phyloP scores from a whole-genome alignment of 1,284 basidiomycete genomes.

The Phylloporus sp. region DNA sequence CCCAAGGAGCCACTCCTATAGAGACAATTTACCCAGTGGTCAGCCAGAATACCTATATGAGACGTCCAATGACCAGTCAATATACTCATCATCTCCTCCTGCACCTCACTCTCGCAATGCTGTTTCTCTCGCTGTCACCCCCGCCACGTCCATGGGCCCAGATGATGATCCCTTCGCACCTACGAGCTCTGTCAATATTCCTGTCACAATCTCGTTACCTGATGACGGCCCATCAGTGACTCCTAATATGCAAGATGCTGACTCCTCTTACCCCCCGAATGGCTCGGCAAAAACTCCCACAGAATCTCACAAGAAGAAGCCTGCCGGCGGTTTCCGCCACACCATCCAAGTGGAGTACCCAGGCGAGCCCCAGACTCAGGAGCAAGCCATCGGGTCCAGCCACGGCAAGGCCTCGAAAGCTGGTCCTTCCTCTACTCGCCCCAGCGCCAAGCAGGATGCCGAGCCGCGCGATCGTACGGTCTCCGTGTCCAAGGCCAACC shows the following conservation, averaged over 20 bases:
- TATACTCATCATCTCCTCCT: slow-evolving; percentile 43
- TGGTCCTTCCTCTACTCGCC: slow-evolving; percentile 13
- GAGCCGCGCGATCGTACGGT: slow-evolving; percentile 20
- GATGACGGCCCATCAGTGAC: slow-evolving; percentile 38
- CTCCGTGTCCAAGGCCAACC: slow-evolving; percentile 18
- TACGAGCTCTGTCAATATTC: slow-evolving; percentile 38
- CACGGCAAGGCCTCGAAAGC: slow-evolving; percentile 28
- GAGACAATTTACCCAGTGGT: slow-evolving; percentile 39
- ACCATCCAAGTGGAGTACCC: slow-evolving; percentile 94
- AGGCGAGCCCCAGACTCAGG: slow-evolving; percentile 36
- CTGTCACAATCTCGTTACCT: slow-evolving; percentile 37
- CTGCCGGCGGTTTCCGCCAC: slow-evolving; percentile 59
- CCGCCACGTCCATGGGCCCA: slow-evolving; percentile 41
- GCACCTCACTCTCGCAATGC: slow-evolving; percentile 43
- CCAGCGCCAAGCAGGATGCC: slow-evolving; percentile 19
- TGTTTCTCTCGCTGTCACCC: slow-evolving; percentile 49
- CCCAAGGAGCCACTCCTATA: slow-evolving; percentile 42
- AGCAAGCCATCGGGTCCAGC: slow-evolving; percentile 19
- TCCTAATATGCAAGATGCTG: slow-evolving; percentile 27
- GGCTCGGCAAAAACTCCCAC: slow-evolving; percentile 28
- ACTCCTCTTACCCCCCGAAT: slow-evolving; percentile 23
- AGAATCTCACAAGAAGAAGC: slow-evolving; percentile 46
- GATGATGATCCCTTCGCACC: slow-evolving; percentile 60
- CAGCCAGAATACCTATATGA: slow-evolving; percentile 59
- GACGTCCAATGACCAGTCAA: slow-evolving; percentile 49